Conservation (phyloP, 345 rosid genomes). For the Alliaria petiolata region DNA sequence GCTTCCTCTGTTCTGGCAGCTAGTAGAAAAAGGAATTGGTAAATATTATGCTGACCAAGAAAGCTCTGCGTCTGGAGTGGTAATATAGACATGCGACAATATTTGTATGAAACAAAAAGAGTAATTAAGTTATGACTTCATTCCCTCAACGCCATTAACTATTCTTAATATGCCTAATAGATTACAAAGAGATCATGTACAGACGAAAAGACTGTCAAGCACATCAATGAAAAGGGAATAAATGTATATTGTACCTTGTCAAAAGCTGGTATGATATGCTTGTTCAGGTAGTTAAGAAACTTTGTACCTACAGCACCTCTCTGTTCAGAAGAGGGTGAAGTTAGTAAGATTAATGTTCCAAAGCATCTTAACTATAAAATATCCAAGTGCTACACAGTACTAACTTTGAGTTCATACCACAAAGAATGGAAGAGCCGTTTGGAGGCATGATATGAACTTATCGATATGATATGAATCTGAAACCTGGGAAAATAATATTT, state of each 20-base stretch:
- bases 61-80: neutral
- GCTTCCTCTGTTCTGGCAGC: conserved; percentile 90
- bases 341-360: neutral
- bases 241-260: conserved; percentile 53
- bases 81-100: neutral
- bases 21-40: conserved; percentile 27
- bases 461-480: conserved; percentile 80
- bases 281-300: conserved; percentile 75
- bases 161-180: neutral
- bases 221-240: neutral
- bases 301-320: conserved; percentile 82
- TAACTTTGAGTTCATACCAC: conserved; percentile 43
- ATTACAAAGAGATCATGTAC: neutral
- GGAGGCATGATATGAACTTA: conserved; percentile 80
- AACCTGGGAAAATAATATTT: conserved; percentile 48
- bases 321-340: conserved; percentile 32
- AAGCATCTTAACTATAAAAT: neutral
- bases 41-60: neutral
- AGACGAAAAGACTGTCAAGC: neutral
- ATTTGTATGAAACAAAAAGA: neutral
- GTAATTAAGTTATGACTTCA: neutral
- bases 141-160: neutral
- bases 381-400: neutral
- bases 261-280: conserved; percentile 72
- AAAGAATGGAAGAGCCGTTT: conserved; percentile 82